These are phyloP conservation scores for Limnomonas spitsbergensis DNA, from an alignment of 139 green algal genomes.

Conservation along the genomic window DNA sequence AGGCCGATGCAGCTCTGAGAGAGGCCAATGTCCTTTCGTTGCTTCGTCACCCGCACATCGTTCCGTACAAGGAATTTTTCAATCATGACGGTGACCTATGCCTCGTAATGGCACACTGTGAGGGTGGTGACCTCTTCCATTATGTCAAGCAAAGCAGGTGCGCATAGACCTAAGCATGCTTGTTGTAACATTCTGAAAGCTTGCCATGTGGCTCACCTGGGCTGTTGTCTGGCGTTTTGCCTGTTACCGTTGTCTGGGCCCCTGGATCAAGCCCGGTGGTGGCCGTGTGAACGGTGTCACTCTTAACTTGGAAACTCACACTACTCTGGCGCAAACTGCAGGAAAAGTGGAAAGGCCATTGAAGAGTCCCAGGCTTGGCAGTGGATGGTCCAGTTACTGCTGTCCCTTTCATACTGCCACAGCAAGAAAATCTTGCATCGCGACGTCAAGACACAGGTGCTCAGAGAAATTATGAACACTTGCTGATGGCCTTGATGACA, in stretches of 20 bases:
- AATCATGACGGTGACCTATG: constrained; percentile 44
- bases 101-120: constrained; percentile 45
- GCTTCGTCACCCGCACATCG: constrained; percentile 39
- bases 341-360: constrained; percentile 7
- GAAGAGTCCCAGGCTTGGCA: constrained; percentile 33
- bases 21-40: constrained; percentile 33
- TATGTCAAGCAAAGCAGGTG: constrained; percentile 4
- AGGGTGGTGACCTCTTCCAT: constrained; percentile 37
- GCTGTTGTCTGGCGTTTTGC: too few species aligned
- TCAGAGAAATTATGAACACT: background rate
- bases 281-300: too few species aligned
- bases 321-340: too few species aligned
- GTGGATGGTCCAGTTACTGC: constrained; percentile 44
- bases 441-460: constrained; percentile 46
- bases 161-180: too few species aligned
- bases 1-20: constrained; percentile 26
- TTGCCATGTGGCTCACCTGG: too few species aligned
- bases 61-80: constrained; percentile 46
- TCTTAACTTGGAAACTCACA: too few species aligned
- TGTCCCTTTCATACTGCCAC: constrained; percentile 43
- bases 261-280: too few species aligned
- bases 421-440: constrained; percentile 49
- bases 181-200: too few species aligned
- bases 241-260: too few species aligned
- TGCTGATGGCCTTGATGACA: background rate